phyloP scores from a whole-genome alignment of 306 rosid genomes.

The Cucurbita pepo region DNA sequence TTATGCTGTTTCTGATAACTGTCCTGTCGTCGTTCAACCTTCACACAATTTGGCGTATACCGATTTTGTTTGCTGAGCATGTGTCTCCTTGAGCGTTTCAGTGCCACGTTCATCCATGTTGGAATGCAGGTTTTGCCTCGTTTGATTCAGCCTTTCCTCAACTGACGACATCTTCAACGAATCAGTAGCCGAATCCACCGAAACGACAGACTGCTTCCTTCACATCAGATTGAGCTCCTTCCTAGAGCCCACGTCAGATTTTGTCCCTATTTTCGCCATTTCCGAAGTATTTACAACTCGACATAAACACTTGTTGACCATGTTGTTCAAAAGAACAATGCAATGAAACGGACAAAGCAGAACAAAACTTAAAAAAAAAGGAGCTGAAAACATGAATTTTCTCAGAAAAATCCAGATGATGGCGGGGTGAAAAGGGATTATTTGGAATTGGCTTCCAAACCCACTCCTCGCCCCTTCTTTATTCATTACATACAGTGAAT shows the following conservation, averaged over 20 bases:
- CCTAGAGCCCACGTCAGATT: not conserved
- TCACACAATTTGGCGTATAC: slow-evolving; percentile 22
- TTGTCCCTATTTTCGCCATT: not conserved
- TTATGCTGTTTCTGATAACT: slow-evolving; percentile 29
- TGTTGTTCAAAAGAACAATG: not conserved
- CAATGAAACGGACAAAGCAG: not conserved
- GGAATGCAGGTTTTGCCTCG: slow-evolving; percentile 41
- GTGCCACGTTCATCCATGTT: slow-evolving; percentile 26
- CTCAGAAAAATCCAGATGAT: not conserved
- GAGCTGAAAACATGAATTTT: not conserved
- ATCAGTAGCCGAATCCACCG: slow-evolving; percentile 68
- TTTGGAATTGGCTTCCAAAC: not conserved
- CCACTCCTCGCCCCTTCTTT: not conserved
- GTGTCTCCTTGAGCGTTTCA: slow-evolving; percentile 55
- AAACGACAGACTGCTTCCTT: slow-evolving; percentile 59
- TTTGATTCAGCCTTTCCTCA: slow-evolving; percentile 64
- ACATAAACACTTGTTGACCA: not conserved
- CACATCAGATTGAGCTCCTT: slow-evolving; percentile 8
- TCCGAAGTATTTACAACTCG: not conserved
- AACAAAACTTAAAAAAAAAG: not conserved
- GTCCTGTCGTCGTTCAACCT: slow-evolving; percentile 37
- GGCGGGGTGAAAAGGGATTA: no score
- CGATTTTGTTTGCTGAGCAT: slow-evolving; percentile 57
- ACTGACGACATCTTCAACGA: slow-evolving; percentile 49
- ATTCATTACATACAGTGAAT: no score